Percentiles rank a stretch among this genome's conserved stretches.
Evolutionary conservation across 2,329 filamentous ascomycete species (phyloP).

Genomic region (Alternaria brassicicola): DNA sequence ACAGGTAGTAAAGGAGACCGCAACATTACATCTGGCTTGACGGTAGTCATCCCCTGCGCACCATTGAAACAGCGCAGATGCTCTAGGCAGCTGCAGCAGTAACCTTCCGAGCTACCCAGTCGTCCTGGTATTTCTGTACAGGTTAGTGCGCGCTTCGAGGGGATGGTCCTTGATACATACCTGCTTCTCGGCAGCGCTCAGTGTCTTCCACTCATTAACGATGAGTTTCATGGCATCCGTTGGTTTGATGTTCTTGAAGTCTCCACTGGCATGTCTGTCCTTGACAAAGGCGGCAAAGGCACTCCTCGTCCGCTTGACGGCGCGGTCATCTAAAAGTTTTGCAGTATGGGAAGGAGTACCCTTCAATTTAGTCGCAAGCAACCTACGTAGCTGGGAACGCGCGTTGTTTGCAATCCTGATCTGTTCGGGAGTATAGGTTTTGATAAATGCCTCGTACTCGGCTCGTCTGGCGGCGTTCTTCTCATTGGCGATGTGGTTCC

Average conservation of each 20-base stretch:
- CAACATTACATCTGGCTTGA: background rate
- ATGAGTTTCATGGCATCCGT: conserved; percentile 52
- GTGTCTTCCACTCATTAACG: conserved; percentile 55
- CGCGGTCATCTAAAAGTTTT: conserved; percentile 61
- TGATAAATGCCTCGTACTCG: conserved; percentile 61
- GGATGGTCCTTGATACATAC: conserved; percentile 36
- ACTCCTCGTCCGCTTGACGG: conserved; percentile 52
- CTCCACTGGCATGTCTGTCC: conserved; percentile 56
- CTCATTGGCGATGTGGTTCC: conserved; percentile 58
- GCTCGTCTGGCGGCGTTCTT: conserved; percentile 53
- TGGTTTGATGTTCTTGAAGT: conserved; percentile 56
- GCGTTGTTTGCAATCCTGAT: conserved; percentile 67
- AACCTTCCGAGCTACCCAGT: background rate
- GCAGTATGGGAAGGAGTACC: conserved; percentile 10
- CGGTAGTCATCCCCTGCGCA: conserved; percentile 19
- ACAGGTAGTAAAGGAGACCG: background rate
- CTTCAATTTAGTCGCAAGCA: conserved; percentile 13
- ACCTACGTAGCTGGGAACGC: conserved; percentile 50
- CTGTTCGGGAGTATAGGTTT: conserved; percentile 60
- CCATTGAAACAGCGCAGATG: background rate
- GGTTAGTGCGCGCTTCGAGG: conserved; percentile 19
- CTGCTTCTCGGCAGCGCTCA: conserved; percentile 57
- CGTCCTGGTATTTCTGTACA: background rate
- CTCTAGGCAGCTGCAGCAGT: background rate
- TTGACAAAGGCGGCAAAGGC: conserved; percentile 53